Evolutionary conservation across 495 filamentous ascomycete genomes (phyloP).

Genomic region (Xylaria grammica): DNA sequence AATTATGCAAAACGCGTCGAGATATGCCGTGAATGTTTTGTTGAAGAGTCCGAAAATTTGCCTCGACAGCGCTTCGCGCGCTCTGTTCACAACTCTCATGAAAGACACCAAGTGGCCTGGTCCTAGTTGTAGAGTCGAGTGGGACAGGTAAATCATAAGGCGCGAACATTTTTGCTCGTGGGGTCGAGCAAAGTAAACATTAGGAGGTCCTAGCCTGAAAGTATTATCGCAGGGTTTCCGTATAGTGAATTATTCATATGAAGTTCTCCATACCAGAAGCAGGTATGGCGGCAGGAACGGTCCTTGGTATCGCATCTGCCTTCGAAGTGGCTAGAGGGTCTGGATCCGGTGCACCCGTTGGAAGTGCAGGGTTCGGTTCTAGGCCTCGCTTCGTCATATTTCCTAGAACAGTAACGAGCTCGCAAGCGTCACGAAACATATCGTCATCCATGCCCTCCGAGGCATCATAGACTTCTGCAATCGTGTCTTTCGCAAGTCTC

Average conservation of each 20-base stretch:
- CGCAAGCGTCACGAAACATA: slow-evolving; percentile 79
- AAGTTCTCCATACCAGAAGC: slow-evolving; percentile 37
- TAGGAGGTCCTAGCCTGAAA: background rate
- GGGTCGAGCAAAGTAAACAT: background rate
- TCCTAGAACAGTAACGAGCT: slow-evolving; percentile 73
- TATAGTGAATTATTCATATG: slow-evolving; percentile 32
- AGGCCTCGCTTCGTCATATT: slow-evolving; percentile 78
- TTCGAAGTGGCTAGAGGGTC: slow-evolving; percentile 15
- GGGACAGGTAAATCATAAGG: too few relatives aligned
- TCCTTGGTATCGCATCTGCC: slow-evolving; percentile 19
- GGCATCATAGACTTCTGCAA: slow-evolving; percentile 88
- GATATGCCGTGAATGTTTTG: background rate
- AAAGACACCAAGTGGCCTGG: too few relatives aligned
- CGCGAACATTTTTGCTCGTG: too few relatives aligned
- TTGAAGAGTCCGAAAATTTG: background rate
- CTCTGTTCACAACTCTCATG: too few relatives aligned
- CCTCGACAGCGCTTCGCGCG: too few relatives aligned
- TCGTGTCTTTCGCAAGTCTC: slow-evolving; percentile 77
- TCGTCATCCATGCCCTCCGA: slow-evolving; percentile 92
- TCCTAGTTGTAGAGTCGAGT: too few relatives aligned
- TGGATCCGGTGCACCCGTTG: slow-evolving; percentile 24
- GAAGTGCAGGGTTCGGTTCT: slow-evolving; percentile 32
- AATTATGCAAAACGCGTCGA: slow-evolving; percentile 5
- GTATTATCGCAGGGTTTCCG: background rate
- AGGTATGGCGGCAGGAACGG: slow-evolving; percentile 23